Evolutionary conservation across 805 yeast genomes (phyloP).

Genomic region (Cyberlindnera amylophila): DNA sequence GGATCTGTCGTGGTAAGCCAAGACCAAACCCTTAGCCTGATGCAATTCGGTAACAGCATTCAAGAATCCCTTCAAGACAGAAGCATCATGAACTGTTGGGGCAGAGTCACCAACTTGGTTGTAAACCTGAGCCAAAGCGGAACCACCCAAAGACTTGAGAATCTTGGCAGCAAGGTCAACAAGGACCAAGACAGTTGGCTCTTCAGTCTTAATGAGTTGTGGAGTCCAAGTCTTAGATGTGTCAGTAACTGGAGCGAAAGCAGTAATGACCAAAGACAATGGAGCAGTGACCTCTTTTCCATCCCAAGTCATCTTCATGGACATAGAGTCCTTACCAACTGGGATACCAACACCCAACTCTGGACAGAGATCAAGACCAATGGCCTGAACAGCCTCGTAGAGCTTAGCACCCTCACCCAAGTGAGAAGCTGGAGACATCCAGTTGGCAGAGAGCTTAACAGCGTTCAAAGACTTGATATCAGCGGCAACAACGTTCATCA

Average conservation of each 20-base stretch:
- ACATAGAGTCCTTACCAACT: conserved; percentile 98
- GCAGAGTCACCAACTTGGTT: conserved; percentile 77
- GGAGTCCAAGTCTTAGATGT: conserved; percentile 97
- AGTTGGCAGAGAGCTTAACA: conserved; percentile 90
- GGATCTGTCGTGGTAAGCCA: conserved; percentile 92
- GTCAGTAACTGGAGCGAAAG: conserved; percentile 82
- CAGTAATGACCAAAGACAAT: conserved; percentile 82
- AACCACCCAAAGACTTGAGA: conserved; percentile 74
- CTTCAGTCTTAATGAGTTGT: conserved; percentile 48
- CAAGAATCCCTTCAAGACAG: conserved; percentile 64
- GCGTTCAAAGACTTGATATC: conserved; percentile 71
- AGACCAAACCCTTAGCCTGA: conserved; percentile 49
- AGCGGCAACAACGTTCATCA: conserved; percentile 85
- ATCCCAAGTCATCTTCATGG: conserved; percentile 98
- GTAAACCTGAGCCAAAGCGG: conserved; percentile 92
- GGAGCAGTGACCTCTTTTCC: conserved; percentile 95
- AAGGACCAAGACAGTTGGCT: conserved; percentile 61
- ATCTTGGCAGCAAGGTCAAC: conserved; percentile 69
- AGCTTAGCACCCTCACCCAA: conserved; percentile 93
- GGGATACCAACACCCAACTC: conserved; percentile 89
- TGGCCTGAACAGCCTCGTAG: conserved; percentile 95
- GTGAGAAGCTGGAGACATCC: conserved; percentile 98
- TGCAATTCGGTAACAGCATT: conserved; percentile 71
- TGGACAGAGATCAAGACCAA: conserved; percentile 92
- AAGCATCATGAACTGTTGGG: conserved; percentile 76